Conservation (phyloP, 2,329 filamentous ascomycete genomes). For the Sporothrix inflata region DNA sequence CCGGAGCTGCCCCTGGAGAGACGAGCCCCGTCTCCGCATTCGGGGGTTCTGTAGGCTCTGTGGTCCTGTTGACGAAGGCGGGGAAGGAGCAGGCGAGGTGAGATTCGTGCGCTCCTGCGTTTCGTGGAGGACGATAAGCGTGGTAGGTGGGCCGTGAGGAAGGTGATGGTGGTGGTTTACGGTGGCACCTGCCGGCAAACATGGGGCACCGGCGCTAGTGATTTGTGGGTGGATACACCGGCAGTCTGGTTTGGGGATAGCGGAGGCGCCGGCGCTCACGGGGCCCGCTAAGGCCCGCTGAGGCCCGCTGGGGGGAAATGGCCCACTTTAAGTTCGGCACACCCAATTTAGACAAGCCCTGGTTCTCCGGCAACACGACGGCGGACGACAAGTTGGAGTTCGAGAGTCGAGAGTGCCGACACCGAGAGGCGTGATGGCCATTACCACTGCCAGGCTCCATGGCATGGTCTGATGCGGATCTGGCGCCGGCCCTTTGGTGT, state of each 20-base stretch:
- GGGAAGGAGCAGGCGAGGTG: not conserved
- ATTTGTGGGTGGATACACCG: not conserved
- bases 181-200: not conserved
- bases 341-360: not conserved
- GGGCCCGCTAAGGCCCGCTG: too few species aligned
- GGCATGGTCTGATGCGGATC: not conserved
- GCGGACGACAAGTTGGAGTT: not conserved
- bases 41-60: not conserved
- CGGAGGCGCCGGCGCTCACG: not conserved
- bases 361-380: not conserved
- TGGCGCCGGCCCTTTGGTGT: not conserved
- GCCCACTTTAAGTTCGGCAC: slow-evolving; percentile 3
- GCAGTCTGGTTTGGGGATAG: slow-evolving; percentile 2
- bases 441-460: not conserved
- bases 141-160: not conserved
- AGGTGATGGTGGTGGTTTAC: not conserved
- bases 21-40: slow-evolving; percentile 9
- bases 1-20: not conserved
- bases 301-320: not conserved
- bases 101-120: not conserved
- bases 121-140: not conserved
- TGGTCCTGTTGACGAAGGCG: slow-evolving; percentile 4
- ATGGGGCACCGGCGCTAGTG: not conserved
- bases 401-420: not conserved
- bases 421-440: not conserved